These are phyloP conservation scores for Zostera marina DNA, from an alignment of 116 monocot genomes.

Conservation along the genomic window DNA sequence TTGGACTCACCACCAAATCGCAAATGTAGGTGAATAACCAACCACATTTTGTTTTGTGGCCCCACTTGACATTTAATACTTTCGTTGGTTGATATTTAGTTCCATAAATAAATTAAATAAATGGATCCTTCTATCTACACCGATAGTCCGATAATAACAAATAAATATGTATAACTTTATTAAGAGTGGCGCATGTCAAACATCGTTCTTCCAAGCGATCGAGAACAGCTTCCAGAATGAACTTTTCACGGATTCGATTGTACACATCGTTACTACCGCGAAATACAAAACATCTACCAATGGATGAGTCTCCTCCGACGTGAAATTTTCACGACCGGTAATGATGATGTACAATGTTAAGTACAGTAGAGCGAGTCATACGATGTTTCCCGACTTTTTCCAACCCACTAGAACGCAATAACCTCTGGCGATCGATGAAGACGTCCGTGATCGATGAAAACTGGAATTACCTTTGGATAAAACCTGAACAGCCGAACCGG, in stretches of 20 bases:
- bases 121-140: too few species aligned
- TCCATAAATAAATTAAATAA: too few species aligned
- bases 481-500: background rate
- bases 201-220: too few species aligned
- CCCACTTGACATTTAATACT: too few species aligned
- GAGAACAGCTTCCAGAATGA: slow-evolving; percentile 34
- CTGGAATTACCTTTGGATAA: background rate
- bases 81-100: too few species aligned
- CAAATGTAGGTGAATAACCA: too few species aligned
- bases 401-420: background rate
- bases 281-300: slow-evolving; percentile 39
- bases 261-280: slow-evolving; percentile 32
- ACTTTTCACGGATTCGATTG: slow-evolving; percentile 28
- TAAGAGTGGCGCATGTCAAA: too few species aligned
- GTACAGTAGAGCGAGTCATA: slow-evolving; percentile 7
- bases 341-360: slow-evolving; percentile 18
- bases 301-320: slow-evolving; percentile 11
- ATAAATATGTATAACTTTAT: too few species aligned
- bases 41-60: too few species aligned
- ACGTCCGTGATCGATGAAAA: slow-evolving; percentile 20
- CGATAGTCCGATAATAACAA: too few species aligned
- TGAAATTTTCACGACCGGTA: slow-evolving; percentile 9
- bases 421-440: slow-evolving; percentile 21
- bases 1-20: slow-evolving; percentile 31
- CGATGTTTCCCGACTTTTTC: background rate